Base-by-base conservation (phyloP, 75 land plant genomes). In the Cupressus sempervirens region DNA sequence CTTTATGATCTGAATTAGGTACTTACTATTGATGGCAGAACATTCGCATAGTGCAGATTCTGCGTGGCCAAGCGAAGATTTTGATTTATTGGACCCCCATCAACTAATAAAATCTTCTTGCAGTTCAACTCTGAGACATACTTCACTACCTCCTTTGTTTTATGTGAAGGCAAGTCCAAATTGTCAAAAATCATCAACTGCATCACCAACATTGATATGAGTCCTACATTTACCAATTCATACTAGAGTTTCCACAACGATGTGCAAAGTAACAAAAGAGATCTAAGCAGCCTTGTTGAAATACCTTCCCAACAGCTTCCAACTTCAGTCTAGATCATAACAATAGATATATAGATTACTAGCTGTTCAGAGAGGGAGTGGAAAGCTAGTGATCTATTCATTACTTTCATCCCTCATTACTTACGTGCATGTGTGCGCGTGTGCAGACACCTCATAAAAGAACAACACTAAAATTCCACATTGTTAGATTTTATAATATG, bases 21-120 rank as follows among this genome's bases (percentile, higher is more conserved):
- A 90, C 95, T 89, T 90, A 96, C 99, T 91, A 96, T 93, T 72
- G 95, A 92, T 68, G 99, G 99, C 41, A 98, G 85, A 26, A 98
- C 96, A 76, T 98, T 96, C 52, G 90, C 94, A 84, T 94, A 92
- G 83, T 94, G 92, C 35, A 98, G 84, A 85, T 98, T 97, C 73
- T 93, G 89, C 5, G 98, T 94, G 10, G 99, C 95, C 84, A 89
- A 77, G 87, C 91, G 88, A 86, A 94, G 88, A 34, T 91, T 89
- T 46, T 90, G 92, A 74, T 90, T 76, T 58, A 92, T 85, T 10
- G 91, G 93, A 34, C 92, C 94, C 35, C 95, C 99, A 92, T 96
- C 96, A 58, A 96, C 98, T 86, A 98, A 76, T 85, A 98, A 89
- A 41, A 98, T 56, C 88, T 93, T 96, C 91, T 93, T 96, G 80